These are phyloP conservation scores for Camellia sinensis DNA, from an alignment of 148 eudicot genomes.

Conservation along the genomic window DNA sequence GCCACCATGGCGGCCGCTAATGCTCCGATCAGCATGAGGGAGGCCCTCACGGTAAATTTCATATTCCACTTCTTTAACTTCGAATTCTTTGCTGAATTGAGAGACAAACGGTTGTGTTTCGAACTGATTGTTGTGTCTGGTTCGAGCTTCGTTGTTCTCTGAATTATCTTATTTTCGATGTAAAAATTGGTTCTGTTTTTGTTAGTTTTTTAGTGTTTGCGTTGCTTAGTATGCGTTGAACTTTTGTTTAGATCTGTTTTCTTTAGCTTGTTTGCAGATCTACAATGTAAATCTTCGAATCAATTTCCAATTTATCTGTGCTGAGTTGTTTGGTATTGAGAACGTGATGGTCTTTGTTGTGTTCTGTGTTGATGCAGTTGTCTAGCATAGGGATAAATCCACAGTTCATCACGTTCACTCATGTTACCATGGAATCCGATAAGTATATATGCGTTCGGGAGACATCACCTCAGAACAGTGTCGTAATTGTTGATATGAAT, in stretches of 20 bases:
- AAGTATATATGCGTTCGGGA: slow-evolving; percentile 94
- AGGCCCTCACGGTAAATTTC: slow-evolving; percentile 72
- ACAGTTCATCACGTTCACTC: slow-evolving; percentile 91
- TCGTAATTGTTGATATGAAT: slow-evolving; percentile 91
- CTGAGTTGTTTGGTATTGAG: background rate
- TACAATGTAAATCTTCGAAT: slow-evolving; percentile 15
- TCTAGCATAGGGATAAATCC: slow-evolving; percentile 88
- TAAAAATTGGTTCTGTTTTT: background rate
- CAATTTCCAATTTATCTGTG: background rate
- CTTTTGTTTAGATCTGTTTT: slow-evolving; percentile 21
- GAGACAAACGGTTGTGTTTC: background rate
- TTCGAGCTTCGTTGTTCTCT: background rate
- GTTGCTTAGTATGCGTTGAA: background rate
- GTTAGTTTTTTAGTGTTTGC: background rate
- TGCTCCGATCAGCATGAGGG: slow-evolving; percentile 96
- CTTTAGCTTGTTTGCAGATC: slow-evolving; percentile 34
- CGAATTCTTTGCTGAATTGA: slow-evolving; percentile 8
- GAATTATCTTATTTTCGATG: background rate
- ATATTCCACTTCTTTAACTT: slow-evolving; percentile 6
- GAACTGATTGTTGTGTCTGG: slow-evolving; percentile 4
- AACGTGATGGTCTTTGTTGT: background rate
- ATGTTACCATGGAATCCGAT: slow-evolving; percentile 99
- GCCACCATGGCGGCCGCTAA: slow-evolving; percentile 95
- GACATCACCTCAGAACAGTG: slow-evolving; percentile 93
- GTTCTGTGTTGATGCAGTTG: slow-evolving; percentile 45